Percentiles rank a stretch among this genome's conserved stretches.
Conservation (phyloP, 176 grass and related monocot genomes). For the Secale cereale region DNA sequence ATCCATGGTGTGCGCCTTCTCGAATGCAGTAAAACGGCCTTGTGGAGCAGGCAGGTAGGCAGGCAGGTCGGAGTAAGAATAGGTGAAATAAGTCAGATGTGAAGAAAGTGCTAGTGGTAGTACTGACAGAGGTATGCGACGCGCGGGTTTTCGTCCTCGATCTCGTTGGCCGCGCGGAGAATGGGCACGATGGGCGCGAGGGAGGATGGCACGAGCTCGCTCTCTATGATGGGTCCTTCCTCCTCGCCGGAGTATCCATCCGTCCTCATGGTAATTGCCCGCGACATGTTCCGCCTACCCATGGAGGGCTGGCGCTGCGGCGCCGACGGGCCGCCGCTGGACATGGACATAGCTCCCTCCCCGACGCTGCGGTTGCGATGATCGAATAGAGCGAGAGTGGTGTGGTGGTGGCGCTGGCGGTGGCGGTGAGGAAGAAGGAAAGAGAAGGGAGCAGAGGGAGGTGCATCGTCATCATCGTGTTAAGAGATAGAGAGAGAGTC, state of each 20-base stretch:
- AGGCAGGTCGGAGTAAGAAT: too few species aligned
- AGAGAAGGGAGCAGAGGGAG: conserved; percentile 17
- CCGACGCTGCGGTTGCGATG: conserved; percentile 2
- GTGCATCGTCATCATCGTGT: conserved; percentile 29
- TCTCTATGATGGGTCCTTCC: conserved; percentile 36
- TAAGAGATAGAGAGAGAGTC: too few species aligned
- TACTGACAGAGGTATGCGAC: conserved; percentile 86
- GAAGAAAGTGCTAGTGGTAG: too few species aligned
- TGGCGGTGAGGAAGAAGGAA: not conserved
- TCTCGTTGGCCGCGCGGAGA: conserved; percentile 93
- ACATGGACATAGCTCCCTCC: conserved; percentile 24
- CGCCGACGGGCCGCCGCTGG: conserved; percentile 12
- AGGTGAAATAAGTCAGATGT: too few species aligned
- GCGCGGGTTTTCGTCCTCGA: conserved; percentile 70
- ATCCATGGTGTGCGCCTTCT: conserved; percentile 82
- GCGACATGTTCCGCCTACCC: conserved; percentile 27
- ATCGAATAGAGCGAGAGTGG: not conserved
- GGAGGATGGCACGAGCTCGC: conserved; percentile 77
- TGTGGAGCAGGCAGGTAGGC: not conserved
- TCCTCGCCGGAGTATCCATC: conserved; percentile 40
- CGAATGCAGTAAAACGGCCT: conserved; percentile 93
- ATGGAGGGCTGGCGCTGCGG: conserved; percentile 15
- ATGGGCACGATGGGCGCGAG: conserved; percentile 79
- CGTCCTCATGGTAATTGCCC: conserved; percentile 25
- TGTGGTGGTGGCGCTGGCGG: not conserved